Percentiles rank a stretch among this genome's conserved stretches.
These are phyloP conservation scores for Galerina sulciceps DNA, from an alignment of 768 basidiomycete genomes.

Conservation along the genomic window DNA sequence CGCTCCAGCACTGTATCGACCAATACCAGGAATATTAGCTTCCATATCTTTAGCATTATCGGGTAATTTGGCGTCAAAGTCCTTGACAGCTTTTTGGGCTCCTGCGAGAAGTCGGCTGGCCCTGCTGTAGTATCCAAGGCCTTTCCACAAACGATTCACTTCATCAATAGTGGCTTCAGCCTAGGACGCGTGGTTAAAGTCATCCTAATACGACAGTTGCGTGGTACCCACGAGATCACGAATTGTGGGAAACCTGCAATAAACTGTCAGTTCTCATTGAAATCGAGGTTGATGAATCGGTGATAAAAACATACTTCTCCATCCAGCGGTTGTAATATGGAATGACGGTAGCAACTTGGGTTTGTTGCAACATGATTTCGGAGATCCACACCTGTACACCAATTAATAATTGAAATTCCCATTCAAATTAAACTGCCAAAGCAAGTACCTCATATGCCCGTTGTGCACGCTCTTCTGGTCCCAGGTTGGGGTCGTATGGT, in stretches of 20 bases:
- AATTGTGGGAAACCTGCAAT: constrained; percentile 79
- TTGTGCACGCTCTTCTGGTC: constrained; percentile 69
- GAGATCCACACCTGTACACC: constrained; percentile 77
- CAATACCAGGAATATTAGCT: constrained; percentile 83
- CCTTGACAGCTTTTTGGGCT: constrained; percentile 76
- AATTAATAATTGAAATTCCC: constrained; percentile 3
- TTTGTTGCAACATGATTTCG: constrained; percentile 97
- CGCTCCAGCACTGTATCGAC: constrained; percentile 86
- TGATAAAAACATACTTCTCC: constrained; percentile 54
- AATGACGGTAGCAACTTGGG: constrained; percentile 92
- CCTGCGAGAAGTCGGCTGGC: constrained; percentile 82
- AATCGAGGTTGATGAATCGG: constrained; percentile 6
- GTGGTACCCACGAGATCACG: constrained; percentile 61
- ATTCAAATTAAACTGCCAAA: constrained; percentile 3
- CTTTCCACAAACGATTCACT: constrained; percentile 91
- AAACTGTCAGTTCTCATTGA: constrained; percentile 14
- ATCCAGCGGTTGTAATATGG: constrained; percentile 94
- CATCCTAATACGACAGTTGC: constrained; percentile 11
- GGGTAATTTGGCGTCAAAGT: constrained; percentile 74
- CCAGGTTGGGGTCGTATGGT: constrained; percentile 58
- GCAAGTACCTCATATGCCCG: constrained; percentile 84
- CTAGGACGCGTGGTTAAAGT: constrained; percentile 33
- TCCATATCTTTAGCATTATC: constrained; percentile 82
- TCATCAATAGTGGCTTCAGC: constrained; percentile 77
- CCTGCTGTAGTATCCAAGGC: constrained; percentile 88